Conservation (phyloP, 805 yeast species). For the Suhomyces prunicola region DNA sequence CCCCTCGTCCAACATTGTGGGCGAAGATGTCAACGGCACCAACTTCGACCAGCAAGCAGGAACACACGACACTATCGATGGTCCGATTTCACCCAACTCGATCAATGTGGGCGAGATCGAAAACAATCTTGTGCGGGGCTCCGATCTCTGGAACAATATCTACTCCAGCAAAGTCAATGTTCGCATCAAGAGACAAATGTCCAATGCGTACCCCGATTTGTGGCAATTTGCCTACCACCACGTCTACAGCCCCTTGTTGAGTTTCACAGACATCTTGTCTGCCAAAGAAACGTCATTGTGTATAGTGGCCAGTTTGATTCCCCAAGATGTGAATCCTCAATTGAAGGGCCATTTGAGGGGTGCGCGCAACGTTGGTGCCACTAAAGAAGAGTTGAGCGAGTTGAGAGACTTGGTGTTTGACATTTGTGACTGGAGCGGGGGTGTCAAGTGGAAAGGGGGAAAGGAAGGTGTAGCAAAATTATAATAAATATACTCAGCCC, state of each 20-base stretch:
- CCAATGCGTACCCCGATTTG: slow-evolving; percentile 78
- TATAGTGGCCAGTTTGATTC: slow-evolving; percentile 75
- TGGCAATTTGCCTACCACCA: slow-evolving; percentile 69
- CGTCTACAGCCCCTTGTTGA: slow-evolving; percentile 75
- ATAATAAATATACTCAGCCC: slow-evolving; percentile 15
- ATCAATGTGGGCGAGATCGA: slow-evolving; percentile 26
- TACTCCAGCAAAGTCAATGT: slow-evolving; percentile 68
- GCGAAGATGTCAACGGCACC: slow-evolving; percentile 40
- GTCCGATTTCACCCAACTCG: slow-evolving; percentile 34
- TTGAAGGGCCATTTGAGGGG: slow-evolving; percentile 88
- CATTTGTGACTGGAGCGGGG: slow-evolving; percentile 72
- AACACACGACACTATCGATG: slow-evolving; percentile 35
- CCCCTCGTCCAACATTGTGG: slow-evolving; percentile 35
- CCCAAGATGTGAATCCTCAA: slow-evolving; percentile 93
- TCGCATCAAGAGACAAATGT: slow-evolving; percentile 66
- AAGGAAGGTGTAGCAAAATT: slow-evolving; percentile 54
- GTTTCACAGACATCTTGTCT: slow-evolving; percentile 58
- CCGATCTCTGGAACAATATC: slow-evolving; percentile 65
- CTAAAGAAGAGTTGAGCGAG: slow-evolving; percentile 57
- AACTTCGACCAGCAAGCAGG: slow-evolving; percentile 22
- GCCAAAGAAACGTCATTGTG: slow-evolving; percentile 74
- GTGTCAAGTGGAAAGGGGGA: slow-evolving; percentile 47
- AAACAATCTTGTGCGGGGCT: slow-evolving; percentile 47
- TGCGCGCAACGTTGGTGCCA: slow-evolving; percentile 75
- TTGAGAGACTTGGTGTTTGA: slow-evolving; percentile 61